Percentiles rank a stretch among this genome's conserved stretches.
These are phyloP conservation scores for Hyphodiscus sp. DNA, from an alignment of 2,329 filamentous ascomycete species.

Conservation along the genomic window DNA sequence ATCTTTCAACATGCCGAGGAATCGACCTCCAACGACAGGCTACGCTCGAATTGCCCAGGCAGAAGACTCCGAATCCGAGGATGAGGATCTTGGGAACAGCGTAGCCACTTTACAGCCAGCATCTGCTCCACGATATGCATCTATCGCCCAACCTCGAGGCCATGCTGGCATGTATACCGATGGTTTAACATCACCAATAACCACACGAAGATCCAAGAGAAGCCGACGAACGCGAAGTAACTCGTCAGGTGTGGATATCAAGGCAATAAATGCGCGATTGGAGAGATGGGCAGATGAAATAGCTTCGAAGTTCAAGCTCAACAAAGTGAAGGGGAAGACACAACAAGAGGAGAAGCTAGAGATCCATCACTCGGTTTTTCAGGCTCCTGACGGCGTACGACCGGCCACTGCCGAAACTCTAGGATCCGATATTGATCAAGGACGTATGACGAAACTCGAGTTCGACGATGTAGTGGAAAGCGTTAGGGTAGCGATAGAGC, in stretches of 20 bases:
- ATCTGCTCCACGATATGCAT: slow-evolving; percentile 55
- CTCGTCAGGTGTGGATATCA: slow-evolving; percentile 85
- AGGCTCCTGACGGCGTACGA: slow-evolving; percentile 79
- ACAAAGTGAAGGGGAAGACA: slow-evolving; percentile 64
- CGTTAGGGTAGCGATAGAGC: slow-evolving; percentile 81
- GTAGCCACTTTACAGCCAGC: slow-evolving; percentile 48
- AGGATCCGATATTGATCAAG: slow-evolving; percentile 51
- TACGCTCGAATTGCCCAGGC: slow-evolving; percentile 82
- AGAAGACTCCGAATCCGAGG: slow-evolving; percentile 66
- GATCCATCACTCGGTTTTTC: slow-evolving; percentile 96
- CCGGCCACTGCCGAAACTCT: slow-evolving; percentile 72
- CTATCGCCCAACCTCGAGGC: slow-evolving; percentile 54
- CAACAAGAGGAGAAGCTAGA: slow-evolving; percentile 82
- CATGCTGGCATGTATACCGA: slow-evolving; percentile 53
- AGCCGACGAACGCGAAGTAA: slow-evolving; percentile 57
- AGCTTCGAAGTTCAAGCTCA: slow-evolving; percentile 90
- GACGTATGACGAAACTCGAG: slow-evolving; percentile 67
- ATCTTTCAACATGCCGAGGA: slow-evolving; percentile 23
- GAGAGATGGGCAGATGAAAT: slow-evolving; percentile 98
- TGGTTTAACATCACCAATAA: slow-evolving; percentile 31
- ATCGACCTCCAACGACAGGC: slow-evolving; percentile 63
- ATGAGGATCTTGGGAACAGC: slow-evolving; percentile 50
- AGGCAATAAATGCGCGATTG: slow-evolving; percentile 92
- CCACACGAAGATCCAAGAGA: slow-evolving; percentile 41
- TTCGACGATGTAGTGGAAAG: slow-evolving; percentile 88